These are phyloP conservation scores for Colletotrichum tropicicola DNA, from an alignment of 2,329 filamentous ascomycete species.

Conservation along the genomic window DNA sequence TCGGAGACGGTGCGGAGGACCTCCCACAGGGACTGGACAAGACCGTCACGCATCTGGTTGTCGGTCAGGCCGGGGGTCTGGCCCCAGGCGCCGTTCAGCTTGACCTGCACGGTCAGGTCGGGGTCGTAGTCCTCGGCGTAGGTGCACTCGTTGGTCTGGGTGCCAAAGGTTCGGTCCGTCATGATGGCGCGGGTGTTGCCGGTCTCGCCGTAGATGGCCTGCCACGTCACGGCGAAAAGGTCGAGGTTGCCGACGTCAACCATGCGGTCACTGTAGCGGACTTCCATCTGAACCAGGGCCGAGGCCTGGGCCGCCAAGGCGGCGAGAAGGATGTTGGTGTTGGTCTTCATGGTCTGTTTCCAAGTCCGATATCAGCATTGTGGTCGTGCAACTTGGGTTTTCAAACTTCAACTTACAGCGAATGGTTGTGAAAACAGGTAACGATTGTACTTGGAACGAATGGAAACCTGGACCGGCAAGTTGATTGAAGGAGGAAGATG, in stretches of 20 bases:
- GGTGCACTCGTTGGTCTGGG: conserved; percentile 27
- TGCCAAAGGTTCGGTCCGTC: conserved; percentile 15
- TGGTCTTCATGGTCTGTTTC: conserved; percentile 22
- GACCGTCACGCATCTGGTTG: conserved; percentile 31
- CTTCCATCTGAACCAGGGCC: conserved; percentile 27
- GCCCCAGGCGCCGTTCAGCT: conserved; percentile 31
- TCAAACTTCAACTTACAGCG: neutral
- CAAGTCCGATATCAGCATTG: neutral
- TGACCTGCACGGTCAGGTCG: conserved; percentile 25
- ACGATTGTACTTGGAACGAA: neutral
- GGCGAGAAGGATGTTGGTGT: conserved; percentile 10
- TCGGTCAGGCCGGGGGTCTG: conserved; percentile 9
- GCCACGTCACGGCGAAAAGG: conserved; percentile 27
- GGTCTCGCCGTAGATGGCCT: conserved; percentile 26
- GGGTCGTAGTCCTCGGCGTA: conserved; percentile 8
- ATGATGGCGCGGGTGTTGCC: conserved; percentile 29
- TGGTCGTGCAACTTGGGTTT: too few relatives aligned
- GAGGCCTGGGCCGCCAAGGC: conserved; percentile 13
- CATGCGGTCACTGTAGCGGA: conserved; percentile 31
- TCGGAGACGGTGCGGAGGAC: conserved; percentile 13
- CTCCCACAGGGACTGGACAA: conserved; percentile 30
- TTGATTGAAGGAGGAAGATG: neutral
- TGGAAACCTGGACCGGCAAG: neutral
- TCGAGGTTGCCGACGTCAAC: conserved; percentile 31
- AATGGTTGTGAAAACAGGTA: neutral